These are phyloP conservation scores for Acacia crassicarpa DNA, from an alignment of 306 rosid species.

Conservation along the genomic window DNA sequence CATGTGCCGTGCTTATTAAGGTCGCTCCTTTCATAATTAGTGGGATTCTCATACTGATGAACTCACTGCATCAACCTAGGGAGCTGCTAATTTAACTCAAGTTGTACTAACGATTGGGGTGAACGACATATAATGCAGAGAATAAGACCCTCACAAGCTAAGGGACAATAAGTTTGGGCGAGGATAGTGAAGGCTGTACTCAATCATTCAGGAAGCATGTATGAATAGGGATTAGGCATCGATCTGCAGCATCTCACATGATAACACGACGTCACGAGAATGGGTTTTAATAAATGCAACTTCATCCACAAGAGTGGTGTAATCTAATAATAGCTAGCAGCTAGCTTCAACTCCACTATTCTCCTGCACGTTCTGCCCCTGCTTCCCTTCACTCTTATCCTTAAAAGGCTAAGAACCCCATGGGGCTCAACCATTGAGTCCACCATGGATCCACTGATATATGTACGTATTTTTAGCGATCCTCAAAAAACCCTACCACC, in stretches of 20 bases:
- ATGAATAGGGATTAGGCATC: not conserved
- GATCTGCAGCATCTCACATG: not conserved
- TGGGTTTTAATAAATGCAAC: constrained; percentile 8
- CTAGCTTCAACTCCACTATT: not conserved
- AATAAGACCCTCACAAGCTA: not conserved
- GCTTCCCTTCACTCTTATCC: not conserved
- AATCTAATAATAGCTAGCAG: not conserved
- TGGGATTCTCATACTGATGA: not conserved
- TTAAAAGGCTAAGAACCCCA: not conserved
- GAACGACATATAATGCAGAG: not conserved
- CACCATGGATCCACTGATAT: not conserved
- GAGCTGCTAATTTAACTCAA: not conserved
- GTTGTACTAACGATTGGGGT: not conserved
- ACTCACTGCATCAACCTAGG: not conserved
- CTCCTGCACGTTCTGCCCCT: not conserved
- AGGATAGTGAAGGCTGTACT: not conserved
- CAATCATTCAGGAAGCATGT: not conserved
- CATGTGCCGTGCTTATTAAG: constrained; percentile 21
- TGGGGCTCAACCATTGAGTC: not conserved
- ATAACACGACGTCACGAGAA: not conserved
- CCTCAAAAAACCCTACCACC: not conserved
- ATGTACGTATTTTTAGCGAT: not conserved
- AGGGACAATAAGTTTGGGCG: not conserved
- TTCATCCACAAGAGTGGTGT: not conserved
- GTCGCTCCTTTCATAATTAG: not conserved